Percentiles rank a stretch among this genome's conserved stretches.
Evolutionary conservation across 495 filamentous ascomycete species (phyloP).

Genomic region (Endocarpon pusillum): DNA sequence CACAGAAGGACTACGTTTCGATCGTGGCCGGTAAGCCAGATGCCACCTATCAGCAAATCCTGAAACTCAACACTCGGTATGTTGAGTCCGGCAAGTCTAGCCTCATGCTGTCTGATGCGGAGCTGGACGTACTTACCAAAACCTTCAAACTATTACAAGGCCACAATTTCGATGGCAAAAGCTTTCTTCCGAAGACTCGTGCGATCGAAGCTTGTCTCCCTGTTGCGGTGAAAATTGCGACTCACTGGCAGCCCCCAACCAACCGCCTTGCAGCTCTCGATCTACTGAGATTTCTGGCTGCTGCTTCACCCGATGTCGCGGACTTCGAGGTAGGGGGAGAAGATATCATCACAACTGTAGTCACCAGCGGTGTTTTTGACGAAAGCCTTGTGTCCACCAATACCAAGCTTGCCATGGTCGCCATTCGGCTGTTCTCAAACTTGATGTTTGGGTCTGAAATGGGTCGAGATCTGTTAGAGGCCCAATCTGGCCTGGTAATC

Average conservation of each 20-base stretch:
- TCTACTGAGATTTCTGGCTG: constrained; percentile 61
- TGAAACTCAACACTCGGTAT: constrained; percentile 51
- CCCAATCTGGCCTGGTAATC: constrained; percentile 38
- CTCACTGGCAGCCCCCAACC: constrained; percentile 50
- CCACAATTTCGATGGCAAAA: constrained; percentile 3
- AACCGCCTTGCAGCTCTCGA: constrained; percentile 74
- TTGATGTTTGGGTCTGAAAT: constrained; percentile 61
- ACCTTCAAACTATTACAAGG: constrained; percentile 40
- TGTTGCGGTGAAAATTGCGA: constrained; percentile 47
- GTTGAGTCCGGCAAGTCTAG: constrained; percentile 53
- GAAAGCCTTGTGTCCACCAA: constrained; percentile 25
- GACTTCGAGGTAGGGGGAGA: constrained; percentile 40
- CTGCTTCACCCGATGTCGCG: constrained; percentile 42
- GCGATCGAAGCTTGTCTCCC: constrained; percentile 31
- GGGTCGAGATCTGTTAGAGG: constrained; percentile 45
- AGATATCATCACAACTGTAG: constrained; percentile 26
- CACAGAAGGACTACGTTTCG: constrained; percentile 70
- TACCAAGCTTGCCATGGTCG: constrained; percentile 74
- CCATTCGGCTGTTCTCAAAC: constrained; percentile 68
- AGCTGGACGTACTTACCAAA: constrained; percentile 38
- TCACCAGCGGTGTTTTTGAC: constrained; percentile 38
- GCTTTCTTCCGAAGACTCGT: constrained; percentile 10
- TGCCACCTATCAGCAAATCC: constrained; percentile 55
- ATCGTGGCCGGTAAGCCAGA: constrained; percentile 43
- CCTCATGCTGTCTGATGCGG: constrained; percentile 51